These are phyloP conservation scores for Trichoderma simmonsii DNA, from an alignment of 2,329 filamentous ascomycete species.

Conservation along the genomic window DNA sequence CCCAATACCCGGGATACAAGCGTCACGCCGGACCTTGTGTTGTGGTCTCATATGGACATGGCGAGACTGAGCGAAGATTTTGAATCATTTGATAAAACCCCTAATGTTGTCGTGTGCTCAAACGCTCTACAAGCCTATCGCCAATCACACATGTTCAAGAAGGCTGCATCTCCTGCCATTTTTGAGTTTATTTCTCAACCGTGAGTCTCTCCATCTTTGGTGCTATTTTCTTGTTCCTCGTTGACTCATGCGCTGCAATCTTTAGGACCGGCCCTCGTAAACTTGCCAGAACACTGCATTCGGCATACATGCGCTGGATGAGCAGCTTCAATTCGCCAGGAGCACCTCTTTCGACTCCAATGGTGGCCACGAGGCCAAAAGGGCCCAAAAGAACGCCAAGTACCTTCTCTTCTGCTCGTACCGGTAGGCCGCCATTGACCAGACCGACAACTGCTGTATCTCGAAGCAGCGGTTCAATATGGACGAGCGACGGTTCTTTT, in stretches of 20 bases:
- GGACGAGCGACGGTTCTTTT: neutral
- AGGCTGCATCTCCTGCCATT: slow-evolving; percentile 24
- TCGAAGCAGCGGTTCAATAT: neutral
- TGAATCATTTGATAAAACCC: slow-evolving; percentile 15
- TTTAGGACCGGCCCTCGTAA: slow-evolving; percentile 36
- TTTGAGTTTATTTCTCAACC: slow-evolving; percentile 40
- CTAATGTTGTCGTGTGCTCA: slow-evolving; percentile 34
- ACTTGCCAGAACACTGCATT: slow-evolving; percentile 31
- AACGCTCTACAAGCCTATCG: slow-evolving; percentile 30
- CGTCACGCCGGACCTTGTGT: slow-evolving; percentile 26
- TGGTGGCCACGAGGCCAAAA: slow-evolving; percentile 7
- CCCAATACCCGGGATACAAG: slow-evolving; percentile 11
- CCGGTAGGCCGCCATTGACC: neutral
- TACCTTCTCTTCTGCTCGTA: neutral
- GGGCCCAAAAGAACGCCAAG: slow-evolving; percentile 12
- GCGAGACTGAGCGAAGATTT: slow-evolving; percentile 1
- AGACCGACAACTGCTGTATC: neutral
- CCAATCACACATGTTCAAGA: slow-evolving; percentile 22
- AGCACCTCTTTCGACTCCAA: neutral
- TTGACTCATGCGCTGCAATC: neutral
- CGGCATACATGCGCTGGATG: slow-evolving; percentile 27
- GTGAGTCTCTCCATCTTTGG: slow-evolving; percentile 23
- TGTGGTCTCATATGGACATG: slow-evolving; percentile 25
- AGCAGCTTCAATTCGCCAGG: slow-evolving; percentile 12
- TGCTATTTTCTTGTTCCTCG: neutral